Evolutionary conservation across 208 protist species (phyloP), one percentile per base, ranked within the genome.

Genomic region (Zelonia costaricensis): DNA sequence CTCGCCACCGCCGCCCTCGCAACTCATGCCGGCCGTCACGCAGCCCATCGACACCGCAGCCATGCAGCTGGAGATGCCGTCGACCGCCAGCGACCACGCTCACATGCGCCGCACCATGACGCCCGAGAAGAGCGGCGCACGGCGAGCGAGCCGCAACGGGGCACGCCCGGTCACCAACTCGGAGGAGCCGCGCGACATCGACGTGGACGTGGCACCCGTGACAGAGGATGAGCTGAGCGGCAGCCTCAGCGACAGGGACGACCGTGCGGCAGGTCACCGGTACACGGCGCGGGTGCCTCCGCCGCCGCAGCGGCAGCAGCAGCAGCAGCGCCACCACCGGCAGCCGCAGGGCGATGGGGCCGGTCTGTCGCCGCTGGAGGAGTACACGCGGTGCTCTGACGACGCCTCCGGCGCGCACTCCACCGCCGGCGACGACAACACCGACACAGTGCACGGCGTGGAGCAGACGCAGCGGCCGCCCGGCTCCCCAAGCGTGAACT

Each of bases 1-100:
- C n/a, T n/a, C n/a, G 42, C 23, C 43, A 43, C 43, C 20, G 33
- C 43, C 30, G 61, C 4, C 38, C 40, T n/a, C 31, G 47, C 47
- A 31, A 7, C 47, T 22, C 27, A 6, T 18, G 44, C 7, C 62
- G 45, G 10, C 43, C 35, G 3, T 23, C 20, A 25, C 45, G 62
- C 22, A 9, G 5, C n/a, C n/a, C n/a, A n/a, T n/a, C n/a, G 35
- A 48, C 22, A 25, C 30, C 7, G n/a, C 39, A 16, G 39, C 18
- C 6, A 2, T 1, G 4, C 28, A 3, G 23, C 12, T 20, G 8
- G 0, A 8, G 28, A 33, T 28, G 13, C 16, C 5, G 15, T 13
- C 13, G 15, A 20, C 15, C 30, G 16, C 12, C 15, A 31, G 18
- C 3, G n/a, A 16, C 9, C 30, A 12, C 23, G 31, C 23, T 27